Conservation (phyloP, 208 protist species). For the Naegleria lovaniensis region DNA sequence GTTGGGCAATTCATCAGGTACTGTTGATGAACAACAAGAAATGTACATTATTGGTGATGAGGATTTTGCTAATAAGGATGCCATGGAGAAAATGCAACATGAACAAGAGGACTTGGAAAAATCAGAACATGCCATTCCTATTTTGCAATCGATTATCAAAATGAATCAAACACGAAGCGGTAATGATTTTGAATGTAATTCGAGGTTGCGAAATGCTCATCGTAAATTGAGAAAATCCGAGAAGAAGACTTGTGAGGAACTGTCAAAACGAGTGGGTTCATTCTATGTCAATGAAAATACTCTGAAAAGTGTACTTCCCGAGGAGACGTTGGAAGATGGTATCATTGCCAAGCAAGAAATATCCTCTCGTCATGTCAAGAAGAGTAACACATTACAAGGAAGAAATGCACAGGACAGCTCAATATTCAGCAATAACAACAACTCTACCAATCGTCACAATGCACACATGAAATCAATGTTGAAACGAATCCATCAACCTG, state of each 20-base stretch:
- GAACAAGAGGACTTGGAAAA: neutral
- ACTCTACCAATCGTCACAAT: neutral
- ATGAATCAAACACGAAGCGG: neutral
- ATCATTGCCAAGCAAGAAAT: neutral
- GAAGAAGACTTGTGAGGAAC: neutral
- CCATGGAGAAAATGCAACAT: neutral
- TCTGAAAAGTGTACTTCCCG: neutral
- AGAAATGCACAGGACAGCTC: neutral
- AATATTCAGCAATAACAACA: neutral
- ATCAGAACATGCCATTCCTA: neutral
- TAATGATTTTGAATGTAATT: neutral
- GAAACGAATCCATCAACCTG: no score
- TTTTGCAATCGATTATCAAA: neutral
- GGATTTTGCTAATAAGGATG: neutral
- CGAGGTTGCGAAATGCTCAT: neutral
- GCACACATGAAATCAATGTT: neutral
- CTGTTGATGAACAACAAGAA: neutral
- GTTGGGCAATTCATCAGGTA: neutral
- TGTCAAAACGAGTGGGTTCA: neutral
- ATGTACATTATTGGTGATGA: neutral
- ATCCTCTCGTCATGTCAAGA: neutral
- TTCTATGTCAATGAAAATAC: neutral
- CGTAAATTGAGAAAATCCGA: neutral
- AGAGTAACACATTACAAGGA: neutral
- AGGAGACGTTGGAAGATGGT: neutral